Percentiles rank a stretch among this genome's conserved stretches.
Conservation (phyloP, 2,329 filamentous ascomycete genomes). For the Talaromyces rugulosus region DNA sequence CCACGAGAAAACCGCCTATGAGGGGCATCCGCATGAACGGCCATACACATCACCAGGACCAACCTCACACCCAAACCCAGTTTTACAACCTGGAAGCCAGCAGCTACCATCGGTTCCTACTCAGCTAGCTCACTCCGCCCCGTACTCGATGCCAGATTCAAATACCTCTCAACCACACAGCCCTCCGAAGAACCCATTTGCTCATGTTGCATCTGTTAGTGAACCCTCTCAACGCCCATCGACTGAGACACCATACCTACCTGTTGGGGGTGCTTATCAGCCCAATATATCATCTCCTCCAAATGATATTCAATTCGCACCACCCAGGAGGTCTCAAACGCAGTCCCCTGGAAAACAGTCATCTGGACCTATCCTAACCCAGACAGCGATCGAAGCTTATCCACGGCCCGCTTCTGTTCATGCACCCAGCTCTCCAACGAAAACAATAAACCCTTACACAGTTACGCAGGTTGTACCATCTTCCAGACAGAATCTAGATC, state of each 20-base stretch:
- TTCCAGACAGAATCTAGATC: constrained; percentile 43
- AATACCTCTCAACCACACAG: constrained; percentile 17
- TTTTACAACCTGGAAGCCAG: constrained; percentile 2
- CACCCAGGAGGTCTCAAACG: constrained; percentile 44
- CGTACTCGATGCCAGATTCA: constrained; percentile 18
- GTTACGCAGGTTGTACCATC: constrained; percentile 29
- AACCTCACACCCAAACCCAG: background rate
- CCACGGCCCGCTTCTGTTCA: constrained; percentile 54
- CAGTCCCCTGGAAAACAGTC: constrained; percentile 56
- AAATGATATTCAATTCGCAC: constrained; percentile 9
- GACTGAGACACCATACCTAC: constrained; percentile 10
- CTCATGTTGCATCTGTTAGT: constrained; percentile 27
- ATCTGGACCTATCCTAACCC: constrained; percentile 43
- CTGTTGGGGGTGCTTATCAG: background rate
- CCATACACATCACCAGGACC: constrained; percentile 21
- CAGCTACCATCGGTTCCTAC: constrained; percentile 9
- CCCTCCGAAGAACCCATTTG: constrained; percentile 29
- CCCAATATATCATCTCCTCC: background rate
- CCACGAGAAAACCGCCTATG: constrained; percentile 37
- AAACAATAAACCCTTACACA: constrained; percentile 33
- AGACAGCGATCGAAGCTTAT: constrained; percentile 42
- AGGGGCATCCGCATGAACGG: constrained; percentile 21
- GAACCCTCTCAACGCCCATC: constrained; percentile 26
- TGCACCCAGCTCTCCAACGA: constrained; percentile 39
- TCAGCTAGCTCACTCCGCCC: background rate